These are phyloP conservation scores for Letharia columbiana DNA, from an alignment of 495 filamentous ascomycete genomes.

Conservation along the genomic window DNA sequence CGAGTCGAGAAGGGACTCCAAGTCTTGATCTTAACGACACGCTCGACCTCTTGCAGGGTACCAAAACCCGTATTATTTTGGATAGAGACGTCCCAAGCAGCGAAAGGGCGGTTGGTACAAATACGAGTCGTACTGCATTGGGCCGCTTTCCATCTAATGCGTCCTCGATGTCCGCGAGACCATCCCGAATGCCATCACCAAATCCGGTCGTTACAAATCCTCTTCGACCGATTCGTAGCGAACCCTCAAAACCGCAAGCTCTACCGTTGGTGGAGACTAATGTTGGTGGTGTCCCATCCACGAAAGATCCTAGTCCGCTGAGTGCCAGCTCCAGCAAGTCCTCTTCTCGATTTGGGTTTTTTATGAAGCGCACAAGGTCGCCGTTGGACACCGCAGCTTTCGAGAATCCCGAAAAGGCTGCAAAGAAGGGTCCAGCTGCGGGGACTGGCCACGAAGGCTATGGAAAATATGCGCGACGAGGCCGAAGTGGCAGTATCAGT, in stretches of 20 bases:
- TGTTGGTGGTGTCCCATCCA: constrained; percentile 29
- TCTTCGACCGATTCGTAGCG: constrained; percentile 20
- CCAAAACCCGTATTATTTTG: constrained; percentile 37
- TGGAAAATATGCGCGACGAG: constrained; percentile 57
- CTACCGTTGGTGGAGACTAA: constrained; percentile 25
- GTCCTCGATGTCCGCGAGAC: constrained; percentile 32
- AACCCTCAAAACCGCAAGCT: constrained; percentile 5
- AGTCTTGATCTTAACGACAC: constrained; percentile 59
- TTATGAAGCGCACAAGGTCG: constrained; percentile 63
- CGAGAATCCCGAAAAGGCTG: constrained; percentile 46
- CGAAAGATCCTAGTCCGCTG: constrained; percentile 25
- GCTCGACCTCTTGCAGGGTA: constrained; percentile 45
- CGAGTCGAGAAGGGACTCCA: constrained; percentile 74
- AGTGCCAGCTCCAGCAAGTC: constrained; percentile 35
- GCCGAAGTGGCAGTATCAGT: constrained; percentile 43
- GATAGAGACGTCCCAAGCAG: constrained; percentile 28
- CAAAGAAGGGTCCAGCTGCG: constrained; percentile 75
- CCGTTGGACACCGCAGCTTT: constrained; percentile 42
- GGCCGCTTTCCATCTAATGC: constrained; percentile 33
- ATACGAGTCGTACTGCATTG: constrained; percentile 25
- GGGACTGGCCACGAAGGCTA: constrained; percentile 97
- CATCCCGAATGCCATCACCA: constrained; percentile 36
- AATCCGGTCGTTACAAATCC: constrained; percentile 36
- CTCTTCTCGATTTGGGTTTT: constrained; percentile 60
- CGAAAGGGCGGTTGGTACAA: constrained; percentile 11